Percentiles rank a stretch among this genome's conserved stretches.
phyloP scores from a whole-genome alignment of 2,329 filamentous ascomycete species.

The Aspergillus sp. region DNA sequence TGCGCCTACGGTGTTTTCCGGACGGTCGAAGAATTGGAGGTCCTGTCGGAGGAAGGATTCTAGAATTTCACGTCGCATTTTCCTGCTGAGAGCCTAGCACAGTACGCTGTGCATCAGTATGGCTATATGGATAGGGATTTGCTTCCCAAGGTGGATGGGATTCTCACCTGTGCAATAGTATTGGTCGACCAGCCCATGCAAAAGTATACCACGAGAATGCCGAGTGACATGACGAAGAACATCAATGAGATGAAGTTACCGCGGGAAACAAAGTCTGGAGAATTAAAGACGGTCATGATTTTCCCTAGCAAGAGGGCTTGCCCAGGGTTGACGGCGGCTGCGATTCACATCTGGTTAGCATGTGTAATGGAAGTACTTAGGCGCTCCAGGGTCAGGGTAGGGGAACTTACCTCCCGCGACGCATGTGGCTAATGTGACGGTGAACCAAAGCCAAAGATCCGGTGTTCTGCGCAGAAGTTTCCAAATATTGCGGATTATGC shows the following conservation, averaged over 20 bases:
- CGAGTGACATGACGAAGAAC: constrained; percentile 6
- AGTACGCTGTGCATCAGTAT: background rate
- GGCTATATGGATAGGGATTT: background rate
- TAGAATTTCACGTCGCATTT: constrained; percentile 23
- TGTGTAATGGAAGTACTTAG: background rate
- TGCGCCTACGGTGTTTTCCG: constrained; percentile 31
- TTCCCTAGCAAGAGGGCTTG: background rate
- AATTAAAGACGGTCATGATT: background rate
- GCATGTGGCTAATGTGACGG: background rate
- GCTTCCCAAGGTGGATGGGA: background rate
- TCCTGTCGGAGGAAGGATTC: constrained; percentile 28
- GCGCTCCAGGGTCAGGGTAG: background rate
- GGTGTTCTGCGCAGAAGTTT: background rate
- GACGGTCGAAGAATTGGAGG: constrained; percentile 32
- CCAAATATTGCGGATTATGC: background rate
- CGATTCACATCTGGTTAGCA: background rate
- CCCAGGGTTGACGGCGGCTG: constrained; percentile 46
- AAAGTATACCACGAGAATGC: constrained; percentile 38
- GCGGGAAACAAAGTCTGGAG: background rate
- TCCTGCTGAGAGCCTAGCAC: constrained; percentile 19
- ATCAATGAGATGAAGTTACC: constrained; percentile 4
- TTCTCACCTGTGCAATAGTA: constrained; percentile 18
- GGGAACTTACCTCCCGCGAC: background rate
- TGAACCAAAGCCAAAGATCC: background rate
- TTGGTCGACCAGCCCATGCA: constrained; percentile 35